Evolutionary conservation across 805 yeast genomes (phyloP).

Genomic region (Saccharomycopsis sp.): DNA sequence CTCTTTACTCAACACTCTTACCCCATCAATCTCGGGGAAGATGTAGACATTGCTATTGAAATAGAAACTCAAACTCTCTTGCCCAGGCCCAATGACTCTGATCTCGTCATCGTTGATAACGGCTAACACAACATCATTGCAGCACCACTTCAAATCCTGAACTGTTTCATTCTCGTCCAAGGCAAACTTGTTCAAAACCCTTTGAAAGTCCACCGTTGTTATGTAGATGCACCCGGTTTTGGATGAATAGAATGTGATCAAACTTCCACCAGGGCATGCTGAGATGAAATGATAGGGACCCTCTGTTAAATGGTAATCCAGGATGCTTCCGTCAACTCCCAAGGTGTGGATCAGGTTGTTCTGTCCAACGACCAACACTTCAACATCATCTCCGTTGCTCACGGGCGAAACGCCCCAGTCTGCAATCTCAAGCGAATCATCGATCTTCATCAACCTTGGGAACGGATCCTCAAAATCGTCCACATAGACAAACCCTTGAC

Average conservation of each 20-base stretch:
- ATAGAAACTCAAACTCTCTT: conserved; percentile 40
- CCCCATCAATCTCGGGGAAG: conserved; percentile 56
- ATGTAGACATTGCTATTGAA: conserved; percentile 32
- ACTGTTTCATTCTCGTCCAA: conserved; percentile 30
- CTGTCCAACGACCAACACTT: conserved; percentile 24
- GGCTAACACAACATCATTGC: conserved; percentile 68
- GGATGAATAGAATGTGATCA: conserved; percentile 42
- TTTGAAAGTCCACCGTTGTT: conserved; percentile 37
- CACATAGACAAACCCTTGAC: conserved; percentile 35
- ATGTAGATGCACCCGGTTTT: conserved; percentile 39
- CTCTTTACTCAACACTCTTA: conserved; percentile 51
- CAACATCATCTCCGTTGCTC: conserved; percentile 23
- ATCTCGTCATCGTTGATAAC: conserved; percentile 53
- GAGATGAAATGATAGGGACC: conserved; percentile 40
- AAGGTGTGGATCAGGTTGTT: conserved; percentile 1
- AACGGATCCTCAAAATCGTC: conserved; percentile 33
- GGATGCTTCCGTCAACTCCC: too few species aligned
- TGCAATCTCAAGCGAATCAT: conserved; percentile 8
- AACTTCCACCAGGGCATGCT: conserved; percentile 46
- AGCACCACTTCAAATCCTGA: conserved; percentile 60
- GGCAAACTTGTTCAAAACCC: conserved; percentile 36
- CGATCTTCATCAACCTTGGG: conserved; percentile 18
- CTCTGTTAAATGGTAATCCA: conserved; percentile 24
- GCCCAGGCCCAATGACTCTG: conserved; percentile 63
- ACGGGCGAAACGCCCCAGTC: conserved; percentile 3